Conservation (phyloP, 139 green algal species). For the Penium margaritaceum region DNA sequence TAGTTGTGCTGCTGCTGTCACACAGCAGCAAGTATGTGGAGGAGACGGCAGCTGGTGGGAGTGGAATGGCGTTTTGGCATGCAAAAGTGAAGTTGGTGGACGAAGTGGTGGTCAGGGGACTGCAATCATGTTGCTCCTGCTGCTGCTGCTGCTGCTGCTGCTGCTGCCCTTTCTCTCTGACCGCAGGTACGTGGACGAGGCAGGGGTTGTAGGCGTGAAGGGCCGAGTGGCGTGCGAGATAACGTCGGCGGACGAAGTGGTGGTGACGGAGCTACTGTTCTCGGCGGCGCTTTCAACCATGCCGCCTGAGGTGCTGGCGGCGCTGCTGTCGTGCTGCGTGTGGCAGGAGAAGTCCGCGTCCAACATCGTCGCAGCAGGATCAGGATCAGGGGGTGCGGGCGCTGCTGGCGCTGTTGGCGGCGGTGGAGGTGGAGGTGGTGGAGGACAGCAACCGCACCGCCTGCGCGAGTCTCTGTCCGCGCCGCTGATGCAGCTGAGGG, state of each 20-base stretch:
- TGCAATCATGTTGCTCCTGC: no score
- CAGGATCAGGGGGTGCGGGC: not conserved
- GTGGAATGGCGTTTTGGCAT: no score
- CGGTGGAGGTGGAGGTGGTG: no score
- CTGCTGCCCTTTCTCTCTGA: constrained; percentile 8
- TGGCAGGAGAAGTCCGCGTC: constrained; percentile 66
- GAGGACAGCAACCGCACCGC: not conserved
- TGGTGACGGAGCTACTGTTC: constrained; percentile 71
- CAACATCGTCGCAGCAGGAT: no score
- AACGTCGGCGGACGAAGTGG: constrained; percentile 30
- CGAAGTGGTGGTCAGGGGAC: no score
- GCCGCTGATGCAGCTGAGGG: constrained; percentile 62
- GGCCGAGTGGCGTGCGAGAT: constrained; percentile 52
- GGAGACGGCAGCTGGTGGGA: no score
- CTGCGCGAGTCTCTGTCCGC: constrained; percentile 51
- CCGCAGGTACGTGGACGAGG: constrained; percentile 50
- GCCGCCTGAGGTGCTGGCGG: constrained; percentile 53
- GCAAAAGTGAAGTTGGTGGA: no score
- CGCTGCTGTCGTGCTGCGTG: constrained; percentile 65
- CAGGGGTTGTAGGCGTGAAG: constrained; percentile 65
- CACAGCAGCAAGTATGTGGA: no score
- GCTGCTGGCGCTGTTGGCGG: not conserved
- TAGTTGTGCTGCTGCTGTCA: no score
- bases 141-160: not conserved
- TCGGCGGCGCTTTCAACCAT: constrained; percentile 59